phyloP scores from a whole-genome alignment of 495 filamentous ascomycete genomes.

The Neurospora sp. region DNA sequence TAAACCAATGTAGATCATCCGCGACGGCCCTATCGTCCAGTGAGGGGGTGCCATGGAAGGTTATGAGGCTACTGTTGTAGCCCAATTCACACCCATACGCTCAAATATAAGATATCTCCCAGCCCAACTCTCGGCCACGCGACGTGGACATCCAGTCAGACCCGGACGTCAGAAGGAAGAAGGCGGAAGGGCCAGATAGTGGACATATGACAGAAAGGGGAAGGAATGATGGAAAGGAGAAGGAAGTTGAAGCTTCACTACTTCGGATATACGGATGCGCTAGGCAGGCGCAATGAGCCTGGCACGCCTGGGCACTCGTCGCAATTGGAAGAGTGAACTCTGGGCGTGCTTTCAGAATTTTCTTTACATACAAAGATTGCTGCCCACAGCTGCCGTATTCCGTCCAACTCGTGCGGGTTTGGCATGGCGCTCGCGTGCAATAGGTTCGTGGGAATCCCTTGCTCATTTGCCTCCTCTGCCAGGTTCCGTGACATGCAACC shows the following conservation, averaged over 20 bases:
- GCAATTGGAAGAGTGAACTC: not conserved
- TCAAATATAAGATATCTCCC: not conserved
- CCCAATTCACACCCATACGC: not conserved
- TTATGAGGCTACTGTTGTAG: not conserved
- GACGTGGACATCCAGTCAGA: not conserved
- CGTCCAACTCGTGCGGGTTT: not conserved
- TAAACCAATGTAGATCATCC: not conserved
- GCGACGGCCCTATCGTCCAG: not conserved
- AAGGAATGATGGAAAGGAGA: not conserved
- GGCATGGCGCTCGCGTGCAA: not conserved
- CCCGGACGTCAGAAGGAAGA: not conserved
- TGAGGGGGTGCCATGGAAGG: not conserved
- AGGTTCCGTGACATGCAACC: not conserved
- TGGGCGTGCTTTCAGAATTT: not conserved
- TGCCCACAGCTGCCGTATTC: not conserved
- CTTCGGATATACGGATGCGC: not conserved
- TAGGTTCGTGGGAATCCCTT: not conserved
- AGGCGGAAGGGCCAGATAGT: not conserved
- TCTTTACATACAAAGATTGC: not conserved
- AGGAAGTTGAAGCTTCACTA: not conserved
- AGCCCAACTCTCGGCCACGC: not conserved
- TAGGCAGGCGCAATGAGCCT: not conserved
- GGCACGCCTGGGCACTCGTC: not conserved
- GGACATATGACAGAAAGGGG: not conserved
- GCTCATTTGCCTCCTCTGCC: not conserved